Base-by-base conservation (phyloP, 2,329 filamentous ascomycete genomes). In the Sphaerulina vaccinii region DNA sequence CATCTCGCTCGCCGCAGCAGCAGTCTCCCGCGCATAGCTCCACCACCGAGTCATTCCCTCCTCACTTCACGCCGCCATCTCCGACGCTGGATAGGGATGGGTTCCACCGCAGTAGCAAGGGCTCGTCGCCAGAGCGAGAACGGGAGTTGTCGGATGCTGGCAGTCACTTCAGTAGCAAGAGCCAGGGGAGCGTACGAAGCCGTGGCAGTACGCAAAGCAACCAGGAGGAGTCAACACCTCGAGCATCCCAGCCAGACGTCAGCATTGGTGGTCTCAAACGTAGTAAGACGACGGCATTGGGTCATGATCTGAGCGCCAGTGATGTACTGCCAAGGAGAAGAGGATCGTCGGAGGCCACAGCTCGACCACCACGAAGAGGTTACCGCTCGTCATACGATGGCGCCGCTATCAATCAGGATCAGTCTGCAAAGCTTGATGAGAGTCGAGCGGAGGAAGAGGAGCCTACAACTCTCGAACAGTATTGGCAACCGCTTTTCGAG, bases 401-500 rank as follows among this genome's bases (percentile, higher is more conserved):
- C 22, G 21, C 32, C 7, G 36, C 24, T 3, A 22, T 22, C 18
- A 41, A 18, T n/a, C 44, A 41, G 38, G 15, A 18, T n/a, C 41
- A 36, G 3, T 38, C 52, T 22, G 39, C 49, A 18, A 27, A 49
- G 23, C 48, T 55, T 5, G 49, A 50, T 11, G 55, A 55, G n/a
- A 46, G 27, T 2, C 22, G 35, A n/a, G 45, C 50, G 9, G 55
- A 56, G 24, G 37, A 46, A 10, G 69, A 70, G 24, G 80, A 83
- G 53, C 67, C 78, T 55, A 84, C 80, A 1, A 79, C 80, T 1
- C 69, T 87, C 22, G 87, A 91, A 66, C 81, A 80, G 65, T 84
- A 85, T 65, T 95, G 90, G 90, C 86, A 88, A 5, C 76, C 76
- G 8, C 69, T 95, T 2, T 95, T 95, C 65, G 83, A 87, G 40